Percentiles rank a stretch among this genome's conserved stretches.
phyloP scores from a whole-genome alignment of 805 yeast species.

The Brettanomyces nanus region DNA sequence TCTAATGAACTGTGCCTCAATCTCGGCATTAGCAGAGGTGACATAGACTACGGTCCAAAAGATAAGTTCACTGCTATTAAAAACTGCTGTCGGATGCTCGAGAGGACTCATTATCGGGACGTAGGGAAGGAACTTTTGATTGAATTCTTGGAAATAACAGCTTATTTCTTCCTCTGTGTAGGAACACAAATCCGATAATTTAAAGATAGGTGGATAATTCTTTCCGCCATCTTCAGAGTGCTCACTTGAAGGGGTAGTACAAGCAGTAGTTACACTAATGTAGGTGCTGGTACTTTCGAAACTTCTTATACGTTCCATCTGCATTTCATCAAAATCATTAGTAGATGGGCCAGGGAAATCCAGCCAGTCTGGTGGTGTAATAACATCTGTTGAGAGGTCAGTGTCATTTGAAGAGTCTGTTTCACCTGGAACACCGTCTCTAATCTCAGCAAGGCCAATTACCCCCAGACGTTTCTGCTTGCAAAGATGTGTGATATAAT shows the following conservation, averaged over 20 bases:
- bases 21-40: slow-evolving; percentile 10
- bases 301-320: not conserved
- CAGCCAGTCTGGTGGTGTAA: slow-evolving; percentile 6
- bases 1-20: slow-evolving; percentile 12
- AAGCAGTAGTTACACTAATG: no score
- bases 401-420: not conserved
- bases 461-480: slow-evolving; percentile 19
- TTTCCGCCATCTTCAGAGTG: not conserved
- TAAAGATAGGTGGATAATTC: slow-evolving; percentile 5
- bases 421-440: slow-evolving; percentile 1
- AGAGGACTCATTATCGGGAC: slow-evolving; percentile 21
- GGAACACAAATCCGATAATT: slow-evolving; percentile 6
- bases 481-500: slow-evolving; percentile 18
- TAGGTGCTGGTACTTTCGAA: no score
- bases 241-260: not conserved
- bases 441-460: slow-evolving; percentile 24
- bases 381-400: slow-evolving; percentile 2
- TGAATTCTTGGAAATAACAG: slow-evolving; percentile 13
- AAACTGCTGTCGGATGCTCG: slow-evolving; percentile 15
- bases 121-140: slow-evolving; percentile 12
- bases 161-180: slow-evolving; percentile 10
- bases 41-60: slow-evolving; percentile 26
- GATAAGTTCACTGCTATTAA: slow-evolving; percentile 15
- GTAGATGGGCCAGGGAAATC: not conserved
- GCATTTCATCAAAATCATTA: not conserved